Base-by-base conservation (phyloP, 139 green algal species). In the Coccomyxa sp. region DNA sequence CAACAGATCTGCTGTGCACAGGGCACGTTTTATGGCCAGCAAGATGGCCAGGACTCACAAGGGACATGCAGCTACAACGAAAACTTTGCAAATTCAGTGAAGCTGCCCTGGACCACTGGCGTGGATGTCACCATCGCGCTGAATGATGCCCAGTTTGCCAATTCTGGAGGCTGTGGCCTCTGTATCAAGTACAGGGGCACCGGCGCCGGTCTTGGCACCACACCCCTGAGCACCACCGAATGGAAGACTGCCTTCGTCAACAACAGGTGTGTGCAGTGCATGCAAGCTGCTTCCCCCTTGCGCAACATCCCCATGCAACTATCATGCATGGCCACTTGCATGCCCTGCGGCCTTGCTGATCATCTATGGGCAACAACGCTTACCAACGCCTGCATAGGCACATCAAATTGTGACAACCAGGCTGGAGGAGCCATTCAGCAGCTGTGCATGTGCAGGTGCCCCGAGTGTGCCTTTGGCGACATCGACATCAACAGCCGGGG, bases 101-200 rank as follows among this genome's bases (percentile, higher is more conserved):
- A 59, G 66, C 16, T 81, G 66, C 45, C 81, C 23, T 85, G 81
- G 81, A 83, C n/a, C 28, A 83, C 25, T 68, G 81, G 81, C 30
- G 59, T 66, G 21, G 28, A 30, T 30, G 77, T 79, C 45, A 85
- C 85, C 57, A 32, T 88, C 7, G 85, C 85, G 63, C 51, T 88
- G 67, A 88, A 88, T 45, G 81, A 85, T 57, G 57, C 31, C 17
- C 67, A 85, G 30, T 88, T 85, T 76, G 67, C 27, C 30, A 51
- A 32, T 31, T 45, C 38, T 27, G 51, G 58, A 32, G 66, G 59
- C 16, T 88, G 85, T 76, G 85, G 85, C 30, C 82, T 80, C 45
- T 88, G 85, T 77, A 74, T 88, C 51, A 85, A 75, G 57, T 88
- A 81, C 77, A 58, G 79, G 14, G 85, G 81, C 76, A 83, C 58